Evolutionary conservation across 768 basidiomycete species (phyloP), one percentile per base, ranked within the genome.

Genomic region (Suillus variegatus): DNA sequence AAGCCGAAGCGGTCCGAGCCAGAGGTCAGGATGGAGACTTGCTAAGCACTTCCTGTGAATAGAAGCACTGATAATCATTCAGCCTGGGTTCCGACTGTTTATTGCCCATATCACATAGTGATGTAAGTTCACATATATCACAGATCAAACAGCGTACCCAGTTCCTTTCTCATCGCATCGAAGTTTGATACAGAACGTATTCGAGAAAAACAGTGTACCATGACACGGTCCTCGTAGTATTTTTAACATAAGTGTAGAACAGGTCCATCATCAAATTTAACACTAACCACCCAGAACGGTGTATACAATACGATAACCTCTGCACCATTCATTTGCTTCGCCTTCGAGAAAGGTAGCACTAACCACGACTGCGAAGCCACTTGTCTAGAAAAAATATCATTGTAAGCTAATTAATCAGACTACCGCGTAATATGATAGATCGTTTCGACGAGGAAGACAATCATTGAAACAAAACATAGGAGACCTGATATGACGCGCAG

Each of bases 211-310:
- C 68, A 69, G 14, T 62, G 56, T n/a, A 76, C 70, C 12, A 69
- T 65, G 6, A 81, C 73, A 47, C 78, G 77, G 54, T 82, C 80
- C 54, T 82, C 80, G 16, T 68, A 67, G 80, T 82, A 66, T 22
- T 38, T 28, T 54, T n/a, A 18, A 7, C 62, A 35, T 40, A 20
- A 25, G 51, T 7, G 6, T n/a, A 56, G 43, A 40, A 40, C 55
- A 9, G 2, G 32, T 12, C n/a, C 36, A 22, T 60, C 36, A 60
- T 25, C 4, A 38, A 62, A 54, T 51, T 38, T 32, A 8, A 43
- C 14, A 77, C 82, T 70, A 44, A 83, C 82, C 68, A 75, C 67
- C 74, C 74, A 80, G 55, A 76, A 61, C 3, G 79, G 78, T 14
- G 69, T 65, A 10, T 71, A 66, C 20, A 74, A 73, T 51, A 74